Evolutionary conservation across 352 stramenopile genomes (phyloP).

Genomic region (Thalassiosira mediterranea): DNA sequence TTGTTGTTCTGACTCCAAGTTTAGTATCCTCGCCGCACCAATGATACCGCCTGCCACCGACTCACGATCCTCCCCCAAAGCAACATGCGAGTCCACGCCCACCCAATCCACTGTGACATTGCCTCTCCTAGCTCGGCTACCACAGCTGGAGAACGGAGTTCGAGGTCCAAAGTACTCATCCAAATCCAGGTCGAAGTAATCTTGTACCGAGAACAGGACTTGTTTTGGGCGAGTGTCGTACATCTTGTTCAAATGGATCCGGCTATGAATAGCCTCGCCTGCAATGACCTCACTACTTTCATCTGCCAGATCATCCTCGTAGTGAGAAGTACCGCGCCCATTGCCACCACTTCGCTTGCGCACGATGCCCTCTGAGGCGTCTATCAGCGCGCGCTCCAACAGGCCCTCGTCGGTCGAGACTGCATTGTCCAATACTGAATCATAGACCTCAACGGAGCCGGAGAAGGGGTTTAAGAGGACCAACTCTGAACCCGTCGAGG

Average conservation of each 20-base stretch:
- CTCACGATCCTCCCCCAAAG: conserved; percentile 20
- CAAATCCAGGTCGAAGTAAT: conserved; percentile 59
- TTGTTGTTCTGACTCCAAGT: conserved; percentile 8
- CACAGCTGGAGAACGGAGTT: conserved; percentile 2
- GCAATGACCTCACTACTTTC: conserved; percentile 23
- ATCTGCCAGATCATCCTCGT: conserved; percentile 24
- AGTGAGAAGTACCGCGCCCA: conserved; percentile 3
- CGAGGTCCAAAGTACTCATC: conserved; percentile 47
- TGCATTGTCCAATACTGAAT: conserved; percentile 44
- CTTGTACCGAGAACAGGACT: conserved; percentile 38
- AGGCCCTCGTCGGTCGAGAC: conserved; percentile 34
- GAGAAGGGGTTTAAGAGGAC: conserved; percentile 61
- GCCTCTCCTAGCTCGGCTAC: no score
- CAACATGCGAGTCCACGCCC: conserved; percentile 51
- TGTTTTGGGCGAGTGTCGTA: conserved; percentile 32
- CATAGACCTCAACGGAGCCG: conserved; percentile 35
- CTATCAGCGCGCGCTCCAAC: conserved; percentile 38
- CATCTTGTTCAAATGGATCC: no score
- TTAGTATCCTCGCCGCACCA: conserved; percentile 30
- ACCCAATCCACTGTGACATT: conserved; percentile 52
- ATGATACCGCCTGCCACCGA: conserved; percentile 25
- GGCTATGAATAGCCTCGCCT: conserved; percentile 29
- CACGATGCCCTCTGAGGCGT: conserved; percentile 31
- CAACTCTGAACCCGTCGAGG: conserved; percentile 39
- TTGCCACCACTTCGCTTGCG: neutral